These are phyloP conservation scores for Graphiopsis chlorocephala DNA, from an alignment of 2,329 filamentous ascomycete genomes.

Conservation along the genomic window DNA sequence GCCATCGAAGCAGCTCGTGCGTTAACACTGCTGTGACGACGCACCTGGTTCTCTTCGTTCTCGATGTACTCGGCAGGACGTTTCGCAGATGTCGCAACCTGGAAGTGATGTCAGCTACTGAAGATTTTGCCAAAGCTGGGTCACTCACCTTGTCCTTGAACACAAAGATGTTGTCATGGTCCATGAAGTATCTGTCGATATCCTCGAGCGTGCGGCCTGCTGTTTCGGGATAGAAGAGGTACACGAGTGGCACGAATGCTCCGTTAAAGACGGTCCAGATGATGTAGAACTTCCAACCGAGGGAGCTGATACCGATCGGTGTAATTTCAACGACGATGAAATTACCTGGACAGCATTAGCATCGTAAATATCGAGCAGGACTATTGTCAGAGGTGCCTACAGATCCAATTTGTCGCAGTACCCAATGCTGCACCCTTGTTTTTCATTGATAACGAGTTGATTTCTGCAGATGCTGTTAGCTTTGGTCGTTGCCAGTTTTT, in stretches of 20 bases:
- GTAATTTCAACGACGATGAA: conserved; percentile 41
- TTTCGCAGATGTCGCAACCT: conserved; percentile 41
- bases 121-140: not conserved
- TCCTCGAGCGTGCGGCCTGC: conserved; percentile 32
- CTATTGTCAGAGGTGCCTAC: conserved; percentile 16
- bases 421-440: conserved; percentile 49
- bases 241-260: conserved; percentile 48
- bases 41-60: conserved; percentile 42
- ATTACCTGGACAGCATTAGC: conserved; percentile 37
- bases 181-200: conserved; percentile 26
- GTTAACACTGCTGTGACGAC: conserved; percentile 37
- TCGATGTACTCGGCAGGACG: conserved; percentile 50
- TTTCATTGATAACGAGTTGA: conserved; percentile 50
- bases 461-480: conserved; percentile 35
- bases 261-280: conserved; percentile 53
- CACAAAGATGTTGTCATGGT: conserved; percentile 41
- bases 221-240: conserved; percentile 38
- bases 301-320: conserved; percentile 29
- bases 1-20: conserved; percentile 26
- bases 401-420: conserved; percentile 50
- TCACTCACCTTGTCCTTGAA: conserved; percentile 43
- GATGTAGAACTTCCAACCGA: conserved; percentile 37
- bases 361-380: not conserved
- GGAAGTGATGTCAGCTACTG: not conserved
- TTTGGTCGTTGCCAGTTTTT: too few relatives aligned